Evolutionary conservation across 768 basidiomycete genomes (phyloP).

Genomic region (Calocybe gangraenosa): DNA sequence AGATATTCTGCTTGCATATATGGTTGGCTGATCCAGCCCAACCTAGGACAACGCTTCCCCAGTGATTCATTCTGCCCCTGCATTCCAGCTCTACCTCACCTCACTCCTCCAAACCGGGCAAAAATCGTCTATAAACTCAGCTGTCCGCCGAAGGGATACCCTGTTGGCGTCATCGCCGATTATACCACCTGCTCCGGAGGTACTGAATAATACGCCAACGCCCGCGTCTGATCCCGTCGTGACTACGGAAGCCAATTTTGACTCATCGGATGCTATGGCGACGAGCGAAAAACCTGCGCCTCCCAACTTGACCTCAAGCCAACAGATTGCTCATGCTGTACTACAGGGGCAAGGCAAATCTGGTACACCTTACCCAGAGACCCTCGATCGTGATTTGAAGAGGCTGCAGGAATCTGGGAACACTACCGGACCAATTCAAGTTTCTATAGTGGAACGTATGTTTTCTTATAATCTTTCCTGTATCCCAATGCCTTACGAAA

Average conservation of each 20-base stretch:
- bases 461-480: conserved; percentile 8
- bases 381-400: conserved; percentile 31
- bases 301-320: conserved; percentile 25
- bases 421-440: conserved; percentile 64
- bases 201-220: conserved; percentile 5
- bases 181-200: conserved; percentile 13
- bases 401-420: conserved; percentile 40
- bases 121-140: conserved; percentile 52
- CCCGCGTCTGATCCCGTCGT: conserved; percentile 9
- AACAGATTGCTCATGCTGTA: conserved; percentile 45
- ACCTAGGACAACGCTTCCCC: conserved; percentile 65
- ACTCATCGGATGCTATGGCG: conserved; percentile 6
- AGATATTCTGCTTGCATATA: not conserved
- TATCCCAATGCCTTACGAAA: conserved; percentile 1
- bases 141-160: conserved; percentile 66
- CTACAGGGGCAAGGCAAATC: conserved; percentile 29
- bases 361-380: conserved; percentile 17
- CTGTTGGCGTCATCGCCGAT: conserved; percentile 39
- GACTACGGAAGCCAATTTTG: conserved; percentile 13
- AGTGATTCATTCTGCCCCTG: conserved; percentile 62
- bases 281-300: conserved; percentile 7
- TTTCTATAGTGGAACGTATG: conserved; percentile 80
- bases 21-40: conserved; percentile 9
- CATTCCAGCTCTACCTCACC: conserved; percentile 74
- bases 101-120: conserved; percentile 59